phyloP scores from a whole-genome alignment of 768 basidiomycete genomes.

The Tremella mesenterica region DNA sequence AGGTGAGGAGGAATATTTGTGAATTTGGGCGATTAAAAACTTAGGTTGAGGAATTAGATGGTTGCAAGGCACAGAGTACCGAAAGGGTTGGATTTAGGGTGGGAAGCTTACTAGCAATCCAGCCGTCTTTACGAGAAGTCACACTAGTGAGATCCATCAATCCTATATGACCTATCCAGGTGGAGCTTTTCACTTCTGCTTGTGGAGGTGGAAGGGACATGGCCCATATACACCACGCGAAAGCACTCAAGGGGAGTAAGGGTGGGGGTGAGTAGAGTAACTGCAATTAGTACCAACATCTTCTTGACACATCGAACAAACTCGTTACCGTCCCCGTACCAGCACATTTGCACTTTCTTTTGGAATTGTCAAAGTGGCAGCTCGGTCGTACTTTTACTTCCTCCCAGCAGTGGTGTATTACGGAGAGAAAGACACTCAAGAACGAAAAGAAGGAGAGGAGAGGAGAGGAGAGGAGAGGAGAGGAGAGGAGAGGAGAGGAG shows the following conservation, averaged over 20 bases:
- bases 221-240: slow-evolving; percentile 38
- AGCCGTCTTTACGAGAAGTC: slow-evolving; percentile 27
- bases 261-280: slow-evolving; percentile 40
- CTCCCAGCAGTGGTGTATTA: too few relatives aligned
- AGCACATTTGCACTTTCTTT: too few relatives aligned
- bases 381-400: too few relatives aligned
- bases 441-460: too few relatives aligned
- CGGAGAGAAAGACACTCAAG: too few relatives aligned
- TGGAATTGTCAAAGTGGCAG: too few relatives aligned
- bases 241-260: slow-evolving; percentile 29
- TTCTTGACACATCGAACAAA: not conserved
- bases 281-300: slow-evolving; percentile 8
- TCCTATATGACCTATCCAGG: slow-evolving; percentile 39
- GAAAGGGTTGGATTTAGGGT: not conserved
- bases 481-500: too few relatives aligned
- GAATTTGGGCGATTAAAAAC: not conserved
- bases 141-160: slow-evolving; percentile 33
- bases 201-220: slow-evolving; percentile 21
- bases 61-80: too few relatives aligned
- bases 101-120: slow-evolving; percentile 38
- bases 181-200: not conserved
- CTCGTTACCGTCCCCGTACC: not conserved
- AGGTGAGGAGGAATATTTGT: not conserved
- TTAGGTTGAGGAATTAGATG: not conserved
- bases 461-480: too few relatives aligned